Conservation (phyloP, 768 basidiomycete species). For the Mycena leptocephala region DNA sequence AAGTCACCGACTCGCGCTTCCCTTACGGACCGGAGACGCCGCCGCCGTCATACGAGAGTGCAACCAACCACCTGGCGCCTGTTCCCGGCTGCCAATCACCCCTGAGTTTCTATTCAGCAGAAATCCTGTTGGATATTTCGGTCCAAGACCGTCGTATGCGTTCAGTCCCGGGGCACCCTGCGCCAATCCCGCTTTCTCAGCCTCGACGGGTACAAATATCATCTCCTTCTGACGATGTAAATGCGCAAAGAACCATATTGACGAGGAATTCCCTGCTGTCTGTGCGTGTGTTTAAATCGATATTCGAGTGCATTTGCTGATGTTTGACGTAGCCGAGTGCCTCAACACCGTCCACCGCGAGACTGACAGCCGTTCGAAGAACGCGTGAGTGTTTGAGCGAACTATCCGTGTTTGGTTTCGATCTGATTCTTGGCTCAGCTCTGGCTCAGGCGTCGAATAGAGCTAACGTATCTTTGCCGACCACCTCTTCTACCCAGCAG, state of each 20-base stretch:
- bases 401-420: no score
- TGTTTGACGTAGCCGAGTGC: no score
- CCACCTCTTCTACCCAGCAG: not conserved
- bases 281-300: no score
- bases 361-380: no score
- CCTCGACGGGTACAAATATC: no score
- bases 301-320: no score
- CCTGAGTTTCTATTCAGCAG: not conserved
- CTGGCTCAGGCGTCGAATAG: not conserved
- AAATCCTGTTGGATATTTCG: no score
- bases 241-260: not conserved
- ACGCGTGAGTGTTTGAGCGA: no score
- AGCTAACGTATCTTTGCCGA: not conserved
- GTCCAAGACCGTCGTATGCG: not conserved
- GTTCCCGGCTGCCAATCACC: not conserved
- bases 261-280: not conserved
- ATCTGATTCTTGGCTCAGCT: not conserved
- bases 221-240: no score
- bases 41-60: constrained; percentile 33
- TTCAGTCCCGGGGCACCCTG: not conserved
- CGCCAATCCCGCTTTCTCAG: not conserved
- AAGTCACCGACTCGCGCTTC: constrained; percentile 5
- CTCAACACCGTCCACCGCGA: no score
- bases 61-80: not conserved
- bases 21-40: constrained; percentile 32